Conservation (phyloP, 768 basidiomycete genomes). For the Leccinum disarticulatum region DNA sequence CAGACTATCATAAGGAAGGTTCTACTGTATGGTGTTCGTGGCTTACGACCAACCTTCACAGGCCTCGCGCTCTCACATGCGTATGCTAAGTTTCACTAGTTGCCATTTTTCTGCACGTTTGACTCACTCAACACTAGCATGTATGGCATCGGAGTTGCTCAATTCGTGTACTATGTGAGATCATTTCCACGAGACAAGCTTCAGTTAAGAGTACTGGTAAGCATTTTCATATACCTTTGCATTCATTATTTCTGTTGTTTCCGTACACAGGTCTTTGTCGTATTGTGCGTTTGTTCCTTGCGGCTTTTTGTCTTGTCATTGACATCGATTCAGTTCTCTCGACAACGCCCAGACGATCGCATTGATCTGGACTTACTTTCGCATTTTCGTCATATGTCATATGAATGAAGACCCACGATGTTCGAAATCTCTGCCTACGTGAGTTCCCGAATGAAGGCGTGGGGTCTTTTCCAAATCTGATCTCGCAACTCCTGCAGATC, state of each 20-base stretch:
- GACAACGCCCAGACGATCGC: conserved; percentile 4
- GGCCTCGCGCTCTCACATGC: conserved; percentile 11
- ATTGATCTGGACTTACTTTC: not conserved
- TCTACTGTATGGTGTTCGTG: too few relatives aligned
- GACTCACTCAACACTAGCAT: not conserved
- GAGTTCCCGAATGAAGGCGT: not conserved
- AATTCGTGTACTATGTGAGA: conserved; percentile 8
- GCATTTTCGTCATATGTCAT: conserved; percentile 13
- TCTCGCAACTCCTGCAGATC: not conserved
- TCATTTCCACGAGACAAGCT: conserved; percentile 17
- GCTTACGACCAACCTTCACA: conserved; percentile 10
- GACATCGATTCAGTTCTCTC: conserved; percentile 7
- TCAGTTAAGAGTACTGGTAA: conserved; percentile 14
- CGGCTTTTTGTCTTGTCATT: not conserved
- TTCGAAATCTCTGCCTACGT: conserved; percentile 3
- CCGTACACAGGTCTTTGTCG: conserved; percentile 5
- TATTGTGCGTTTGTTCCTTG: conserved; percentile 7
- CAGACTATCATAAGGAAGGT: not conserved
- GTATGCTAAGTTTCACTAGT: conserved; percentile 6
- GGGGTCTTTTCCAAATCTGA: not conserved
- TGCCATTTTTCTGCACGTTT: not conserved
- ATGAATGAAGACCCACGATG: not conserved
- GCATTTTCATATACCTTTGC: not conserved
- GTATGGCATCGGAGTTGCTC: not conserved
- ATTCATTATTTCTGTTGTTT: not conserved